These are phyloP conservation scores for Alternaria sp. DNA, from an alignment of 2,329 filamentous ascomycete genomes.

Conservation along the genomic window DNA sequence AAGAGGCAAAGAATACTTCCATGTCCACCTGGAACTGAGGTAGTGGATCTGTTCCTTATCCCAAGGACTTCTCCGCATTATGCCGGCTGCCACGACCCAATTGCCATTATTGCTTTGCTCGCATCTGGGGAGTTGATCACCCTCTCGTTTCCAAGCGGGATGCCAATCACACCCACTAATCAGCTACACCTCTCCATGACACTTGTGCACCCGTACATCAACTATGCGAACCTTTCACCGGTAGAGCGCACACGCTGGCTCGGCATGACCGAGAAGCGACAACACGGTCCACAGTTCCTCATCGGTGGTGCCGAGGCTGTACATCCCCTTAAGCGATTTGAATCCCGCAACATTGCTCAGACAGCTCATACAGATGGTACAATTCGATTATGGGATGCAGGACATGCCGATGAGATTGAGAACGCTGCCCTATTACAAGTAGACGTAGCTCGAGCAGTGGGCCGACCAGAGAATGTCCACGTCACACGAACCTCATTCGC, in stretches of 20 bases:
- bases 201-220: constrained; percentile 89
- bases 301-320: constrained; percentile 79
- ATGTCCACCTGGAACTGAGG: constrained; percentile 78
- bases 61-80: constrained; percentile 86
- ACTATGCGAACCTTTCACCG: constrained; percentile 73
- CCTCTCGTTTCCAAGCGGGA: constrained; percentile 89
- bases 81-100: constrained; percentile 85
- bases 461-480: constrained; percentile 78
- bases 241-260: constrained; percentile 86
- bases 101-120: constrained; percentile 80
- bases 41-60: constrained; percentile 82
- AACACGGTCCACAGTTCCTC: constrained; percentile 78
- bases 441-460: constrained; percentile 83
- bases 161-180: constrained; percentile 90
- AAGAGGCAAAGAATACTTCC: constrained; percentile 76
- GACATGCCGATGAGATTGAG: constrained; percentile 91
- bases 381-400: constrained; percentile 90
- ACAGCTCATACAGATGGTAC: constrained; percentile 91
- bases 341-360: constrained; percentile 83
- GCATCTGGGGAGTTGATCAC: constrained; percentile 89
- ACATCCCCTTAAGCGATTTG: constrained; percentile 76
- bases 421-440: constrained; percentile 83
- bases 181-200: constrained; percentile 87
- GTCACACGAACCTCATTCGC: constrained; percentile 83
- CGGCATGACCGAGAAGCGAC: constrained; percentile 84